Base-by-base conservation (phyloP, 2,329 filamentous ascomycete species). In the Tolypocladium capitatum region DNA sequence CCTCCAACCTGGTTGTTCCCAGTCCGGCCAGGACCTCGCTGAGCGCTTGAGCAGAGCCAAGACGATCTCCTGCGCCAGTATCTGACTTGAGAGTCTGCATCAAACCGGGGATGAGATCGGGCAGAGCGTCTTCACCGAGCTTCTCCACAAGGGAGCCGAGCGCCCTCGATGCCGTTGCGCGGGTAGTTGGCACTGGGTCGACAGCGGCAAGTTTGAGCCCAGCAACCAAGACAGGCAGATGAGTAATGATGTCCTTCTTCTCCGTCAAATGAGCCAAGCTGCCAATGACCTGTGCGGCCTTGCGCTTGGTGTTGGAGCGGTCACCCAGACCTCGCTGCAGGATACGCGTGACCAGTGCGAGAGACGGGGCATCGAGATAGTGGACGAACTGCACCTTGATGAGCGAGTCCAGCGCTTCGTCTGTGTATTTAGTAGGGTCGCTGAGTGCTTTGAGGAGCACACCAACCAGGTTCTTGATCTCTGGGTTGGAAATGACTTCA, bases 351-450 rank as follows among this genome's bases (percentile, higher is more conserved):
- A 98, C 88, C 46, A 98, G 77, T 20, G 92, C 92, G 57, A 98
- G 74, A 2, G 94, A 98, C 5, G 92, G 92, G 1, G 94, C 87
- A 65, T 98, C 92, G n/a, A 98, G 77, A 61, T 97, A 98, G 68
- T 98, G 92, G 14, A 96, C 83, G 62, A 98, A 98, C 44, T 89
- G 89, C n/a, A 98, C 86, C 69, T 95, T 96, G 71, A 98, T 96
- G 49, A 98, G 77, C 0, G 88, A 75, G 63, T 98, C 91, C 51
- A 98, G 73, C 16, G 92, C 92, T 55, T 94, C 86, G 59, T 98
- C 91, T 0, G 94, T 98, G 68, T 95, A 88, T 63, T 92, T 97
- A 0, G 91, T 98, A 2, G 92, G 90, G 63, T 98, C 92, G 59
- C 92, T 98, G 50, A 98, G 79, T 52, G 92, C 94, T 68, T 96